Conservation (phyloP, 768 basidiomycete species). For the Lyophyllum decastes region DNA sequence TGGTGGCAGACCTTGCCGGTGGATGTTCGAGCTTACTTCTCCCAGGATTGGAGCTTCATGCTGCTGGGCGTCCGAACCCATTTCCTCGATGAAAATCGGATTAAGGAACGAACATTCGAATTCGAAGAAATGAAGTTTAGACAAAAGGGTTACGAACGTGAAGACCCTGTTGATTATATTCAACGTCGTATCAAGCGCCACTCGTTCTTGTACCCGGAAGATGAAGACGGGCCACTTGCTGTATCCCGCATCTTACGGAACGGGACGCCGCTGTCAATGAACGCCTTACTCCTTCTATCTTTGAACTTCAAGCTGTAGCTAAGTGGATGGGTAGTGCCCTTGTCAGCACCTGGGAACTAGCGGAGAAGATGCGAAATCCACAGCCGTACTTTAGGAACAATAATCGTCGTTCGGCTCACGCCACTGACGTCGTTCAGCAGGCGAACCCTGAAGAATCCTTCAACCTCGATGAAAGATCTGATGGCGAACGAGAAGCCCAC, state of each 20-base stretch:
- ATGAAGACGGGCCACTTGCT: neutral
- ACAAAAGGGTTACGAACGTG: neutral
- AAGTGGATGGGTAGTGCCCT: neutral
- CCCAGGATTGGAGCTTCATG: conserved; percentile 8
- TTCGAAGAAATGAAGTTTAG: conserved; percentile 19
- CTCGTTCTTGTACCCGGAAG: neutral
- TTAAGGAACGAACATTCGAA: conserved; percentile 4
- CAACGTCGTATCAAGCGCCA: neutral
- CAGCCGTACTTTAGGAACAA: neutral
- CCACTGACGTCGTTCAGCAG: neutral
- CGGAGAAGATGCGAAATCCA: neutral
- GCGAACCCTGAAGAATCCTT: neutral
- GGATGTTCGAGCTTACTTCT: neutral
- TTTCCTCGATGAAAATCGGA: conserved; percentile 13
- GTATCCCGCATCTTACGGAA: neutral
- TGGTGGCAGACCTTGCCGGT: neutral
- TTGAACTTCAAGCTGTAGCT: neutral
- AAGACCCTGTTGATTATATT: neutral
- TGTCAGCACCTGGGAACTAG: neutral
- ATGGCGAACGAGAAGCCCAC: neutral
- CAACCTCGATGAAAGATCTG: neutral
- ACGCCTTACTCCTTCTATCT: neutral
- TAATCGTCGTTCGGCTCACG: neutral
- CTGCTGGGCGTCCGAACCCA: conserved; percentile 7
- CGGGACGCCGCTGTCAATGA: neutral